A percentile compares a stretch with the other conserved stretches of the same genome.
phyloP scores from a whole-genome alignment of 2,329 filamentous ascomycete genomes.

The Ophioceras dolichostomum region DNA sequence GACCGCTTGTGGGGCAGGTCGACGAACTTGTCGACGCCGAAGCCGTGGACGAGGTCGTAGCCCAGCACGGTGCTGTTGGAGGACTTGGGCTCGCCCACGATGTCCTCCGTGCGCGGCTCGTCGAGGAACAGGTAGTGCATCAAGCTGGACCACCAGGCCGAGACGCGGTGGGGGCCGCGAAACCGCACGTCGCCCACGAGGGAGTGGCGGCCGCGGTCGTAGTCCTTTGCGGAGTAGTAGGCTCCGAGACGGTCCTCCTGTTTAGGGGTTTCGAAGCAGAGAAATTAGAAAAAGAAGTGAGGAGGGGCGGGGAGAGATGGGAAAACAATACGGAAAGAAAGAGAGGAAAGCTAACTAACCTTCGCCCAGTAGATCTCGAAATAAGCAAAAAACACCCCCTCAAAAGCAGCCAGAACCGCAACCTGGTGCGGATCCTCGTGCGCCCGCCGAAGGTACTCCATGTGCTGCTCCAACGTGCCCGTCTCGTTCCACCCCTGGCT shows the following conservation, averaged over 20 bases:
- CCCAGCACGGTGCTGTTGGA: conserved; percentile 58
- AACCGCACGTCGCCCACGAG: conserved; percentile 46
- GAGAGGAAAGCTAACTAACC: conserved; percentile 17
- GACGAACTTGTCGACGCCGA: conserved; percentile 59
- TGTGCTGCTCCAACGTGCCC: conserved; percentile 62
- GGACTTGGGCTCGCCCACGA: conserved; percentile 60
- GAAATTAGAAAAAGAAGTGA: not conserved
- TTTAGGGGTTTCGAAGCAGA: conserved; percentile 2
- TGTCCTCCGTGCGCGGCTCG: conserved; percentile 41
- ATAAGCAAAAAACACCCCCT: conserved; percentile 61
- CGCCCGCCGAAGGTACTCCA: conserved; percentile 55
- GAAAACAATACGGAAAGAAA: not conserved
- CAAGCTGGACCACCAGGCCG: conserved; percentile 48
- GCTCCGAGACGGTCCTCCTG: conserved; percentile 43
- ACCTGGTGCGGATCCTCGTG: conserved; percentile 63
- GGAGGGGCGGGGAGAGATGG: not conserved
- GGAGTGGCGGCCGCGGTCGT: conserved; percentile 45
- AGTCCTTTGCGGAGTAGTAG: conserved; percentile 42
- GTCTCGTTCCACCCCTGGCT: conserved; percentile 72
- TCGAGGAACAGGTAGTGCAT: conserved; percentile 54
- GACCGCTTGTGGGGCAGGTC: conserved; percentile 63
- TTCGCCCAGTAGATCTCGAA: conserved; percentile 73
- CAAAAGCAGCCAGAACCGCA: conserved; percentile 57
- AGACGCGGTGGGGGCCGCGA: conserved; percentile 47
- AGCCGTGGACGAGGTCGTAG: conserved; percentile 64